phyloP scores from a whole-genome alignment of 768 basidiomycete genomes.

The Podaxis sp. region DNA sequence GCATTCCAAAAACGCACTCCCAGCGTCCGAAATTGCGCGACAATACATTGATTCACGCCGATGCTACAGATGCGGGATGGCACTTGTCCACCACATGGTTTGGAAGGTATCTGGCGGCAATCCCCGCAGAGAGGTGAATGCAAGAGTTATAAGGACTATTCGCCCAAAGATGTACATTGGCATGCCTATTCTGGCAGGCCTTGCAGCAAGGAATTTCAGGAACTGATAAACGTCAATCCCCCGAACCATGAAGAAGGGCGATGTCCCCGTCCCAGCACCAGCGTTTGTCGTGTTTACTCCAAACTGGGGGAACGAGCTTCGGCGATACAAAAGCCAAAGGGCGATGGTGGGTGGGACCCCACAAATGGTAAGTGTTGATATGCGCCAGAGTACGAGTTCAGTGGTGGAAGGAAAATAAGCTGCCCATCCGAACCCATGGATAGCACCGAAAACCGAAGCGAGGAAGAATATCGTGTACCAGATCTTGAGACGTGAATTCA shows the following conservation, averaged over 20 bases:
- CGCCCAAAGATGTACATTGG: conserved; percentile 8
- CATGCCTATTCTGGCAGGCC: conserved; percentile 4
- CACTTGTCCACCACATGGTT: conserved; percentile 2
- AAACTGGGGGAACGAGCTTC: neutral
- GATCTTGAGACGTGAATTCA: neutral
- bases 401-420: conserved; percentile 14
- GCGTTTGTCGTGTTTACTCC: neutral
- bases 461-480: conserved; percentile 4
- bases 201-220: neutral
- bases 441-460: conserved; percentile 17
- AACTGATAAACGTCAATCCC: neutral
- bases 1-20: no score
- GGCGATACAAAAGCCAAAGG: neutral
- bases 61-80: conserved; percentile 2
- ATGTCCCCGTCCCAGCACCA: no score
- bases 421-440: conserved; percentile 19
- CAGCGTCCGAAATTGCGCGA: neutral
- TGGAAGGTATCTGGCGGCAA: neutral
- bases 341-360: conserved; percentile 5
- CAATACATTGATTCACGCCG: neutral
- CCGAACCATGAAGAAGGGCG: neutral
- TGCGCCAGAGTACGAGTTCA: conserved; percentile 15
- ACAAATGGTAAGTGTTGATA: neutral
- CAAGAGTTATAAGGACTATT: conserved; percentile 2
- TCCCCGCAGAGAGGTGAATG: neutral